A percentile compares a stretch with the other conserved stretches of the same genome.
phyloP scores from a whole-genome alignment of 164 flowering plant genomes.

The Saururus chinensis region DNA sequence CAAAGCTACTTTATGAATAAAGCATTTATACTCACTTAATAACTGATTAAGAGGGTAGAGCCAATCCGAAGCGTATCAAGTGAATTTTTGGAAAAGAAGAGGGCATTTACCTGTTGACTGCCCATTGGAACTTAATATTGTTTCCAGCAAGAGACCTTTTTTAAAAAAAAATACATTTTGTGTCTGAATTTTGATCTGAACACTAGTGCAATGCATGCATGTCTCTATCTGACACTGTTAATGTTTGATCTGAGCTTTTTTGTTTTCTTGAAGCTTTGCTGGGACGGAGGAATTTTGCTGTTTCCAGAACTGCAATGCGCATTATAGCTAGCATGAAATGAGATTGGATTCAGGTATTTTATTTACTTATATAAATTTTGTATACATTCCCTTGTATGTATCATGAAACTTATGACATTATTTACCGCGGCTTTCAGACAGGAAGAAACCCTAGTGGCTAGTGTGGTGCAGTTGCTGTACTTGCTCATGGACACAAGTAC shows the following conservation, averaged over 20 bases:
- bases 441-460: constrained; percentile 95
- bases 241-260: not conserved
- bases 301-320: constrained; percentile 51
- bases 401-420: not conserved
- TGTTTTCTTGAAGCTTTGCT: constrained; percentile 30
- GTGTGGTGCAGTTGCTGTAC: constrained; percentile 93
- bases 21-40: too few species aligned
- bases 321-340: constrained; percentile 89
- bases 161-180: too few species aligned
- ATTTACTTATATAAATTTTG: not conserved
- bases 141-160: not conserved
- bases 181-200: not conserved
- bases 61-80: not conserved
- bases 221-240: not conserved
- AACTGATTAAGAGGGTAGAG: too few species aligned
- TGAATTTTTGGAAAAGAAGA: not conserved
- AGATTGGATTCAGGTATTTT: constrained; percentile 87
- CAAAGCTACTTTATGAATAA: too few species aligned
- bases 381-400: not conserved
- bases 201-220: not conserved
- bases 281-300: constrained; percentile 22
- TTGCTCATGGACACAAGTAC: constrained; percentile 59
- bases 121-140: not conserved
- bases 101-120: not conserved
- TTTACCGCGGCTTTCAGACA: constrained; percentile 33